A percentile compares a stretch with the other conserved stretches of the same genome.
Conservation (phyloP, 768 basidiomycete genomes). For the Agaricus sinodeliciosus region DNA sequence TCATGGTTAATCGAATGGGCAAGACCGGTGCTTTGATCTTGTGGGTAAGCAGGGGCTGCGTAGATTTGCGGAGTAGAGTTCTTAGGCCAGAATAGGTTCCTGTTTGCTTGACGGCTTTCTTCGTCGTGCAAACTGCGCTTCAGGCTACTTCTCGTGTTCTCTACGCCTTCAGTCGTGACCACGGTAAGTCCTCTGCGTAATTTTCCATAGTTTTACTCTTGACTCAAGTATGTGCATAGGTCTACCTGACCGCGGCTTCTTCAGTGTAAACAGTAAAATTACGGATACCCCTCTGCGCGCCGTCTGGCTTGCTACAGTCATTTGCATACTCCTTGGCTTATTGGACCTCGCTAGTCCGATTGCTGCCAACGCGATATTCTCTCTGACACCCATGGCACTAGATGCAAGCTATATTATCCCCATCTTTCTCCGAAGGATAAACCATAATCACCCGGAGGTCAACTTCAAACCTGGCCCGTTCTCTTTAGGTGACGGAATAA, state of each 20-base stretch:
- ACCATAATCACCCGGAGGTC: conserved; percentile 71
- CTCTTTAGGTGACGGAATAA: conserved; percentile 66
- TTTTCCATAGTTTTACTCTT: not conserved
- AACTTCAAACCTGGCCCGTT: conserved; percentile 83
- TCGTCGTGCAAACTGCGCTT: conserved; percentile 73
- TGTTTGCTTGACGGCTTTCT: conserved; percentile 83
- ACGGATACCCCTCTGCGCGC: conserved; percentile 76
- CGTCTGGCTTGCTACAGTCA: conserved; percentile 64
- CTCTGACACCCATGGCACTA: conserved; percentile 70
- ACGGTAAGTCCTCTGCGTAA: conserved; percentile 32
- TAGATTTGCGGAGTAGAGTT: not conserved
- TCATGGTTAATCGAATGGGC: conserved; percentile 72
- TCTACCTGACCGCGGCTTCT: conserved; percentile 73
- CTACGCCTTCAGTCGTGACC: conserved; percentile 81
- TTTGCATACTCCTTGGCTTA: conserved; percentile 64
- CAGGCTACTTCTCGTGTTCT: conserved; percentile 80
- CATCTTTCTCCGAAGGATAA: conserved; percentile 66
- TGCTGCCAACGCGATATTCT: conserved; percentile 78
- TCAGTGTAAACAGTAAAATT: conserved; percentile 53
- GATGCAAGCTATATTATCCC: conserved; percentile 82
- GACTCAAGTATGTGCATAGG: conserved; percentile 21
- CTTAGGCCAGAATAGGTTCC: conserved; percentile 35
- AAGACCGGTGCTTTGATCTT: conserved; percentile 68
- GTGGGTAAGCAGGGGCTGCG: conserved; percentile 43
- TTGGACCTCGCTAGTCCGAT: conserved; percentile 72